phyloP scores from a whole-genome alignment of 2,329 filamentous ascomycete species.

The Fonsecaea erecta region DNA sequence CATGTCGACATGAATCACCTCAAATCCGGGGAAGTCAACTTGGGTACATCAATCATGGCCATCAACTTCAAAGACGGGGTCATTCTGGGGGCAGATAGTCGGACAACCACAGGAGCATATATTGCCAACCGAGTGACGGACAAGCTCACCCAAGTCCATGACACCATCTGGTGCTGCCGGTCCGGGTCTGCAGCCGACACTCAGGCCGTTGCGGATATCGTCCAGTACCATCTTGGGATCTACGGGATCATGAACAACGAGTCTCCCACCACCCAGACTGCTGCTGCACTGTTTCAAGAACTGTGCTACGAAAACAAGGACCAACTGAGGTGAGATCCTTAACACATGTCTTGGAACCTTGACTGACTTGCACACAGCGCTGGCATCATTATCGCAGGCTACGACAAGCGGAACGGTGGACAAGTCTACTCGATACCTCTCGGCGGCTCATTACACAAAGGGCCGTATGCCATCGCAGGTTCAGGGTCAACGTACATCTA shows the following conservation, averaged over 20 bases:
- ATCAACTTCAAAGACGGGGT: slow-evolving; percentile 99
- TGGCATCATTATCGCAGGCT: slow-evolving; percentile 97
- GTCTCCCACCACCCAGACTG: slow-evolving; percentile 89
- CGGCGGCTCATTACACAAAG: slow-evolving; percentile 96
- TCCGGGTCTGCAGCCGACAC: slow-evolving; percentile 97
- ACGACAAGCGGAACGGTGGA: slow-evolving; percentile 91
- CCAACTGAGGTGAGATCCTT: slow-evolving; percentile 69
- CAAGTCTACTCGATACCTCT: slow-evolving; percentile 98
- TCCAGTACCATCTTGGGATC: slow-evolving; percentile 92
- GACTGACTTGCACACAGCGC: slow-evolving; percentile 62
- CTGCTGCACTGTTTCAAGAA: slow-evolving; percentile 95
- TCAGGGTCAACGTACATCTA: slow-evolving; percentile 99
- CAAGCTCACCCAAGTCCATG: slow-evolving; percentile 97
- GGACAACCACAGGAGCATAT: slow-evolving; percentile 96
- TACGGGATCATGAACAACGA: slow-evolving; percentile 90
- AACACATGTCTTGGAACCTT: slow-evolving; percentile 25
- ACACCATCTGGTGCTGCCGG: slow-evolving; percentile 99
- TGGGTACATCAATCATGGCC: slow-evolving; percentile 99
- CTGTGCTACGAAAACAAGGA: slow-evolving; percentile 99
- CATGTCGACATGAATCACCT: slow-evolving; percentile 98
- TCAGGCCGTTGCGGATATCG: slow-evolving; percentile 96
- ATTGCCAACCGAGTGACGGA: slow-evolving; percentile 99
- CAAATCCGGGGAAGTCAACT: slow-evolving; percentile 98
- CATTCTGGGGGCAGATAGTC: slow-evolving; percentile 93
- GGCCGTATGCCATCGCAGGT: slow-evolving; percentile 91